phyloP scores from a whole-genome alignment of 495 filamentous ascomycete genomes.

The Penicillium goetzii region DNA sequence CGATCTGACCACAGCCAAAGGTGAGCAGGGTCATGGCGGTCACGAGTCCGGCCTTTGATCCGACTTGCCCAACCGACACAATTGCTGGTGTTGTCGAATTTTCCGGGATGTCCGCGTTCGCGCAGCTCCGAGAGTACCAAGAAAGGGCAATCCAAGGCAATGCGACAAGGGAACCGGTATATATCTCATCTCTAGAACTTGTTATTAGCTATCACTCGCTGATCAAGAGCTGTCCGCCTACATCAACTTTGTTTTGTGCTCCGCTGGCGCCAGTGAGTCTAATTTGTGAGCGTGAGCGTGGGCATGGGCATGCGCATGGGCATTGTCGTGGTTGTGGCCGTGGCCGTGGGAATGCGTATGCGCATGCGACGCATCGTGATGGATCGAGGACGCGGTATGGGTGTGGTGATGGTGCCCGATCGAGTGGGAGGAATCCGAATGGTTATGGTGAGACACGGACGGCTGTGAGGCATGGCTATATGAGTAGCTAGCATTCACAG shows the following conservation, averaged over 20 bases:
- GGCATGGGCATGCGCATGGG: constrained; percentile 76
- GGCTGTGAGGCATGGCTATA: constrained; percentile 30
- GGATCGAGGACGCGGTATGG: constrained; percentile 23
- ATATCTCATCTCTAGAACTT: constrained; percentile 35
- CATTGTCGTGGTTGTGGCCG: constrained; percentile 65
- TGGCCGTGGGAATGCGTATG: constrained; percentile 21
- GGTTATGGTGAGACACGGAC: constrained; percentile 32
- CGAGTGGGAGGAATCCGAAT: constrained; percentile 32
- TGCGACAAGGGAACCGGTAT: constrained; percentile 37
- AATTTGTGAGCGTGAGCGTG: constrained; percentile 19
- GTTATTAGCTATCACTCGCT: constrained; percentile 20
- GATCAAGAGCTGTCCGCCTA: constrained; percentile 18
- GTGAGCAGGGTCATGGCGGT: constrained; percentile 36
- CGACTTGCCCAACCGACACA: constrained; percentile 19
- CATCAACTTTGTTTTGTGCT: constrained; percentile 16
- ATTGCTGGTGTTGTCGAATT: constrained; percentile 8
- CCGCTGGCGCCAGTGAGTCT: neutral
- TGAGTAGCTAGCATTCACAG: constrained; percentile 20
- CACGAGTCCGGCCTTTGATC: constrained; percentile 25
- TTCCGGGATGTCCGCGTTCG: constrained; percentile 11
- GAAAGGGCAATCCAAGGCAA: constrained; percentile 49
- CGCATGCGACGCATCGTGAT: constrained; percentile 19
- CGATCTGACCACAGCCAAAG: constrained; percentile 33
- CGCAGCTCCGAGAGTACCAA: constrained; percentile 44
- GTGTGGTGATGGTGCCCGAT: constrained; percentile 27